Conservation (phyloP, 495 filamentous ascomycete species). For the Trichoderma asperelloides region DNA sequence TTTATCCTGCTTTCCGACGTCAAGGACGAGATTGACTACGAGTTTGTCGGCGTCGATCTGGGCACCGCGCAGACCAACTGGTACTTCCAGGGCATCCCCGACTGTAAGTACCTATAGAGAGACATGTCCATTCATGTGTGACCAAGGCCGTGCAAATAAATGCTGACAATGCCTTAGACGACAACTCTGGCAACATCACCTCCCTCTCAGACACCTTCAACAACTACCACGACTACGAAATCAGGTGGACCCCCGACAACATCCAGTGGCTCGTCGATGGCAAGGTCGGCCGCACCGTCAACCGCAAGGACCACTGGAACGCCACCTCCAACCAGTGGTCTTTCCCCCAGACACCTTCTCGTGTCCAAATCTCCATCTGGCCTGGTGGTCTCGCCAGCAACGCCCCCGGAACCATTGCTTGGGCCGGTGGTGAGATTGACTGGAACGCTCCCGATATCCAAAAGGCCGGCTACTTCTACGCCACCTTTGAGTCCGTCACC, state of each 20-base stretch:
- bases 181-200: slow-evolving; percentile 62
- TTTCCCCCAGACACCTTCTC: slow-evolving; percentile 89
- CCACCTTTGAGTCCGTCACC: slow-evolving; percentile 63
- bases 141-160: not conserved
- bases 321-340: slow-evolving; percentile 69
- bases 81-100: slow-evolving; percentile 89
- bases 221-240: slow-evolving; percentile 82
- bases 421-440: slow-evolving; percentile 84
- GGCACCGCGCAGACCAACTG: slow-evolving; percentile 80
- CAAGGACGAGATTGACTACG: slow-evolving; percentile 97
- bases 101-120: slow-evolving; percentile 58
- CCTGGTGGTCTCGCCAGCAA: slow-evolving; percentile 77
- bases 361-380: slow-evolving; percentile 93
- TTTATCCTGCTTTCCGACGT: slow-evolving; percentile 93
- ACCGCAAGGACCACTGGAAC: slow-evolving; percentile 76
- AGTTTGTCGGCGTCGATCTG: slow-evolving; percentile 81
- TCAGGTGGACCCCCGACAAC: slow-evolving; percentile 81
- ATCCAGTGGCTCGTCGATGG: slow-evolving; percentile 85
- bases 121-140: too few species aligned
- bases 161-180: slow-evolving; percentile 41
- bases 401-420: slow-evolving; percentile 74
- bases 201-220: slow-evolving; percentile 56
- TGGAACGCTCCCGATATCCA: slow-evolving; percentile 80
- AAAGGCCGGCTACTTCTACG: slow-evolving; percentile 81
- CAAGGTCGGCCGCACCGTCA: slow-evolving; percentile 58